These are phyloP conservation scores for Populus deltoides DNA, from an alignment of 345 rosid genomes.

Conservation along the genomic window DNA sequence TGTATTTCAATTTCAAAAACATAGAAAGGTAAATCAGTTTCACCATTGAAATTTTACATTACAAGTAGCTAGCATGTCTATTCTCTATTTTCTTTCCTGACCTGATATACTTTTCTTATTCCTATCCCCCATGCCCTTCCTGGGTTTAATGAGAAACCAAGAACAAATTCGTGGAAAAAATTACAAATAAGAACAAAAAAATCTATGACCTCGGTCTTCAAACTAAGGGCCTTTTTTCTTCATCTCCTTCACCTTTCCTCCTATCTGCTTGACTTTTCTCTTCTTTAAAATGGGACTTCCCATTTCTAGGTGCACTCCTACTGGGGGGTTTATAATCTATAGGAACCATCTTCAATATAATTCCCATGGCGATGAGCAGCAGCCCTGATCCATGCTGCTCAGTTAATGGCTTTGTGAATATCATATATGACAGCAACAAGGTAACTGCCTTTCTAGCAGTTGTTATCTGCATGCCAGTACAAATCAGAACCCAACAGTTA, in stretches of 20 bases:
- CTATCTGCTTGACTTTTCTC: conserved; percentile 15
- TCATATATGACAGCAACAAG: conserved; percentile 64
- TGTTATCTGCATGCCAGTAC: conserved; percentile 50
- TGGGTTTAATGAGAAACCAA: neutral
- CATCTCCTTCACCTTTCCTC: conserved; percentile 30
- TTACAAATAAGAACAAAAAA: neutral
- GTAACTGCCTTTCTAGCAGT: conserved; percentile 85
- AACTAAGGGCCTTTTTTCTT: conserved; percentile 55
- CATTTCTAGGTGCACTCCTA: conserved; percentile 22
- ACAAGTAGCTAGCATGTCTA: neutral
- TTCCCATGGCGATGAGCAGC: conserved; percentile 75
- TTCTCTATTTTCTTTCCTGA: neutral
- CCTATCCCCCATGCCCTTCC: neutral
- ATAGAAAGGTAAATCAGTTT: neutral
- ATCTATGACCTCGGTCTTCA: conserved; percentile 11
- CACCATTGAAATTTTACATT: conserved; percentile 3
- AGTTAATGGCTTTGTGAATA: conserved; percentile 85
- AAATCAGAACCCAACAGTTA: neutral
- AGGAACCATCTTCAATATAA: conserved; percentile 74
- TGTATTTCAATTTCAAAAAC: neutral
- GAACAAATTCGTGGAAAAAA: neutral
- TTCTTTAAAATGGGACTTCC: conserved; percentile 19
- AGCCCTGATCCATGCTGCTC: conserved; percentile 81
- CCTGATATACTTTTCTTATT: neutral
- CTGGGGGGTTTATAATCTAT: conserved; percentile 37